A percentile compares a stretch with the other conserved stretches of the same genome.
Conservation (phyloP, 441 rosid species). For the Populus hybrid region DNA sequence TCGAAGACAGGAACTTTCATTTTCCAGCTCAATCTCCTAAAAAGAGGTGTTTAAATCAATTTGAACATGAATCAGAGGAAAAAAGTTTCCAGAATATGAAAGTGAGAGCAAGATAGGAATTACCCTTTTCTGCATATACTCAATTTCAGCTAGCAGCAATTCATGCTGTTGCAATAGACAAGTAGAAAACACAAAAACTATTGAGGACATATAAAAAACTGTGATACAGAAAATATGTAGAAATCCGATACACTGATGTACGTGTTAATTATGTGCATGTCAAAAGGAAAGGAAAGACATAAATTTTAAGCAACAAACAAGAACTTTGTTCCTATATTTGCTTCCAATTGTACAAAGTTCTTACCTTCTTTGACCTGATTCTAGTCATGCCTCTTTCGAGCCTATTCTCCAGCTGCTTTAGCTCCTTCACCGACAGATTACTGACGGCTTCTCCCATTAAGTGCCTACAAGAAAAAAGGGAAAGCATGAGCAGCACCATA, state of each 20-base stretch:
- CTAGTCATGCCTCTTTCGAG: constrained; percentile 91
- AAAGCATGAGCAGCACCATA: not conserved
- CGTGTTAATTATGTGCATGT: no score
- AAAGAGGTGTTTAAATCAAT: not conserved
- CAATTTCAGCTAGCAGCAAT: constrained; percentile 88
- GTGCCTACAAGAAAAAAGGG: constrained; percentile 46
- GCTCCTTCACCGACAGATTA: constrained; percentile 78
- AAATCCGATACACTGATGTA: no score
- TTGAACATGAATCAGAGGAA: not conserved
- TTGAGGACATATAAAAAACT: not conserved
- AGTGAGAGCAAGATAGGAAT: not conserved
- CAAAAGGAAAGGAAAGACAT: no score
- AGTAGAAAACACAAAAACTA: constrained; percentile 10
- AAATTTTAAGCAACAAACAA: no score
- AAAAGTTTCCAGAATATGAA: not conserved
- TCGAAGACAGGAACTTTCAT: constrained; percentile 73
- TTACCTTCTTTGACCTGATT: constrained; percentile 96
- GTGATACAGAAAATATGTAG: not conserved
- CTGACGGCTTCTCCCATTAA: constrained; percentile 90
- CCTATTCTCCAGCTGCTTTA: constrained; percentile 90
- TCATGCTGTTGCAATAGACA: constrained; percentile 62
- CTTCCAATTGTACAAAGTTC: not conserved
- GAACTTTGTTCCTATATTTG: no score
- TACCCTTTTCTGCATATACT: constrained; percentile 89
- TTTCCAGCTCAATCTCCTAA: constrained; percentile 88